phyloP scores from a whole-genome alignment of 495 filamentous ascomycete genomes.

The Aspergillus hancockii region DNA sequence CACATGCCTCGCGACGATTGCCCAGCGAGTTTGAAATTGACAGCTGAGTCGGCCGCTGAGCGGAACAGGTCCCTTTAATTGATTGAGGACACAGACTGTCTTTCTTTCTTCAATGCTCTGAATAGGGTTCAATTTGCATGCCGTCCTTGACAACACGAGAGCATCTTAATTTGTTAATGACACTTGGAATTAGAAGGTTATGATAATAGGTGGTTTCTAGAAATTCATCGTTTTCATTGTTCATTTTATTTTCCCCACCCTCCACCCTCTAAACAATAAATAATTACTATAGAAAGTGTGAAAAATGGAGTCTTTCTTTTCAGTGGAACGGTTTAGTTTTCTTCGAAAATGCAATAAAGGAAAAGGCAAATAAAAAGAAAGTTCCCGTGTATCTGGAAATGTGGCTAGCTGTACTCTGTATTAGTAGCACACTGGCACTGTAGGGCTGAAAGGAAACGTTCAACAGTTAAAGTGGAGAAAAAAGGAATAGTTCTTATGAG shows the following conservation, averaged over 20 bases:
- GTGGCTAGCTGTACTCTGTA: constrained; percentile 1
- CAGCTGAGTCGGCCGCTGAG: constrained; percentile 64
- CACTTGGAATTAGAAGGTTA: neutral
- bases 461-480: constrained; percentile 5
- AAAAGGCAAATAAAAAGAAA: too few relatives aligned
- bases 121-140: neutral
- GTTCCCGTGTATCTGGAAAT: too few relatives aligned
- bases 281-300: too few relatives aligned
- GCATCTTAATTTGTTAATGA: neutral
- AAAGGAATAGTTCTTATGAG: neutral
- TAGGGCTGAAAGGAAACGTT: constrained; percentile 12
- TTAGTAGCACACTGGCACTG: neutral
- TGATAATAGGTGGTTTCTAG: neutral
- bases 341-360: too few relatives aligned
- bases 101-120: neutral
- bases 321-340: too few relatives aligned
- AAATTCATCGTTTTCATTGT: neutral
- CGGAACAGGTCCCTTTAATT: constrained; percentile 49
- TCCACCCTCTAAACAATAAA: too few relatives aligned
- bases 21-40: constrained; percentile 65
- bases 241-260: neutral
- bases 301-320: too few relatives aligned
- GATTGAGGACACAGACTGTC: neutral
- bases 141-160: neutral
- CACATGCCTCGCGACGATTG: constrained; percentile 84